Base-by-base conservation (phyloP, 345 rosid genomes). In the Stellera chamaejasme region DNA sequence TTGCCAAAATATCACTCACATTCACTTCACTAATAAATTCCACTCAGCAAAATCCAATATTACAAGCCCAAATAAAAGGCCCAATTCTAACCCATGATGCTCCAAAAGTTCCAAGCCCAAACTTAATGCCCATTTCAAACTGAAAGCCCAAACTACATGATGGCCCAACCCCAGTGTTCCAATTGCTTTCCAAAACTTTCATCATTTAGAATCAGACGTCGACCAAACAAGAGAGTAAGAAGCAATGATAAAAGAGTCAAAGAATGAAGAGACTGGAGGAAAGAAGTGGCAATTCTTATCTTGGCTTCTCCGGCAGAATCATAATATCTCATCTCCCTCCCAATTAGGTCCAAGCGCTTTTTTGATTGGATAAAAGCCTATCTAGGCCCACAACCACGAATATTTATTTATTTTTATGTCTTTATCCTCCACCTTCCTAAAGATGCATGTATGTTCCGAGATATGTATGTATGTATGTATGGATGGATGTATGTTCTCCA, bases 311-410 rank as follows among this genome's bases (percentile, higher is more conserved):
- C 50, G 19, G 58, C 48, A 68, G 68, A 64, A 68, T 68, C 66
- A 66, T 59, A 45, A 66, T 59, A 45, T 15, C 69, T n/a, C n/a
- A n/a, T n/a, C n/a, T n/a, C n/a, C n/a, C n/a, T 44, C 61, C 54
- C 69, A 66, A 58, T 55, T 65, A 67, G 28, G 56, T 46, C 2
- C 43, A 59, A 32, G 39, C 39, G 2, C 3, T 32, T 32, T 43
- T n/a, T 3, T 32, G 51, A 69, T 43, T 28, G 51, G 72, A 66
- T 66, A 60, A 67, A 77, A 11, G 10, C 45, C 23, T 19, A 19
- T 19, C 16, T 10, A 54, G 79, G 70, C 66, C 82, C 73, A 71
- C 77, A 60, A 1, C 50, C 65, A 51, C 69, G 43, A 26, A 45
- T 32, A 32, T 32, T 5, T 32, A 32, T 32, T 5, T 19, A 19